Base-by-base conservation (phyloP, 2,329 filamentous ascomycete genomes). In the Xylaria sp. region DNA sequence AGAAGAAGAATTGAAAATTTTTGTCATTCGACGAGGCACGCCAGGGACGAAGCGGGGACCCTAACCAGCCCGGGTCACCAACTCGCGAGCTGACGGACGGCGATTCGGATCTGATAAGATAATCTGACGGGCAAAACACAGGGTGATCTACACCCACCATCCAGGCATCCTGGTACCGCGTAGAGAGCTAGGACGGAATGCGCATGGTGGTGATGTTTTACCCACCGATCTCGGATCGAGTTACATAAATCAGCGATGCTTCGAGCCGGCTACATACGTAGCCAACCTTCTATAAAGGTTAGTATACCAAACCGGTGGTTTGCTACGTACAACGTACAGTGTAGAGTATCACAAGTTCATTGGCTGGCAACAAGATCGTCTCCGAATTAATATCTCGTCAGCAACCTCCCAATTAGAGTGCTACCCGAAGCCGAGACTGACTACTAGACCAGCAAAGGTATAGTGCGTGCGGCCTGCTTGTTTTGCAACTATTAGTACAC, bases 51-150 rank as follows among this genome's bases (percentile, higher is more conserved):
- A 31, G 40, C 46, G 48, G 48, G 25, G 38, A 25, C 38, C 10
- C 46, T 35, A n/a, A 31, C 17, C 40, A 38, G 38, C 25, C 23
- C 6, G 47, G 25, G 13, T 31, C 15, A 51, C 40, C 37, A 46
- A 53, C 31, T 17, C 19, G 41, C 13, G 33, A 46, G 15, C 27
- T 43, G 46, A n/a, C 41, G n/a, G 47, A 53, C 48, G 55, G 59
- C 54, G 44, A 56, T 65, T 59, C 55, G 55, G 64, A 68, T 68
- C 66, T 62, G 64, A 68, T 67, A 67, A 65, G 66, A 68, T 68
- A 54, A 57, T 53, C 25, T 35, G 15, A n/a, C 19, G 31, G 31
- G 46, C n/a, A 15, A 21, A 31, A 11, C 17, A n/a, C 17, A 11
- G 27, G 4, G 38, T 38, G n/a, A 27, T 23, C 21, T 49, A 17